Evolutionary conservation across 2,329 filamentous ascomycete genomes (phyloP).

Genomic region (Hypomyces rosellus): DNA sequence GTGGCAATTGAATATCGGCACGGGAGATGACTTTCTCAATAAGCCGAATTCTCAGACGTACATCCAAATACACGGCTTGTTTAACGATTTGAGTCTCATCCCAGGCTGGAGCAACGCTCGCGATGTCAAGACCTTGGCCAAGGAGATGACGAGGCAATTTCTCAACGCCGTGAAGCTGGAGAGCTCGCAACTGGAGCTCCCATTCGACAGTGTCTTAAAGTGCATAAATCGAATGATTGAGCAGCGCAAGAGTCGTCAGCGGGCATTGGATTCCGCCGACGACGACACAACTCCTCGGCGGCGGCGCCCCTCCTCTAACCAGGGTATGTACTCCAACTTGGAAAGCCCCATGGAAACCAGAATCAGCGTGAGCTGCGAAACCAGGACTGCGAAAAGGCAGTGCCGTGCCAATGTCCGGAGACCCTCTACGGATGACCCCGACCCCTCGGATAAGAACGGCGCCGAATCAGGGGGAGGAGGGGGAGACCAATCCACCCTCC

Average conservation of each 20-base stretch:
- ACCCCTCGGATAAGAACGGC: no score
- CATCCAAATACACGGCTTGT: background rate
- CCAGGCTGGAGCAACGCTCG: background rate
- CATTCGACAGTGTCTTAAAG: background rate
- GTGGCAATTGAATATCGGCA: background rate
- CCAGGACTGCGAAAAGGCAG: no score
- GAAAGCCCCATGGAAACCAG: no score
- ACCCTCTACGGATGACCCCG: no score
- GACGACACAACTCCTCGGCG: background rate
- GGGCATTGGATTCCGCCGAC: background rate
- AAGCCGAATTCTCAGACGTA: background rate
- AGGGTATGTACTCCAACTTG: no score
- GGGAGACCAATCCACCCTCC: no score
- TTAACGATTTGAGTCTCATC: background rate
- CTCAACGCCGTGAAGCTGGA: background rate
- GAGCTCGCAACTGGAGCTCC: background rate
- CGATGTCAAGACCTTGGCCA: slow-evolving; percentile 1
- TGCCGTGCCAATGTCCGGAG: no score
- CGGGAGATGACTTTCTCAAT: background rate
- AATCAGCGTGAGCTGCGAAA: no score
- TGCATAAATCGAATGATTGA: background rate
- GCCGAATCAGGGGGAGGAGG: no score
- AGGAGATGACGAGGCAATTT: background rate
- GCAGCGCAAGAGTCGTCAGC: background rate
- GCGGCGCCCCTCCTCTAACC: background rate